A percentile compares a stretch with the other conserved stretches of the same genome.
These are phyloP conservation scores for Sclerotinia spermophila DNA, from an alignment of 2,329 filamentous ascomycete genomes.

Conservation along the genomic window DNA sequence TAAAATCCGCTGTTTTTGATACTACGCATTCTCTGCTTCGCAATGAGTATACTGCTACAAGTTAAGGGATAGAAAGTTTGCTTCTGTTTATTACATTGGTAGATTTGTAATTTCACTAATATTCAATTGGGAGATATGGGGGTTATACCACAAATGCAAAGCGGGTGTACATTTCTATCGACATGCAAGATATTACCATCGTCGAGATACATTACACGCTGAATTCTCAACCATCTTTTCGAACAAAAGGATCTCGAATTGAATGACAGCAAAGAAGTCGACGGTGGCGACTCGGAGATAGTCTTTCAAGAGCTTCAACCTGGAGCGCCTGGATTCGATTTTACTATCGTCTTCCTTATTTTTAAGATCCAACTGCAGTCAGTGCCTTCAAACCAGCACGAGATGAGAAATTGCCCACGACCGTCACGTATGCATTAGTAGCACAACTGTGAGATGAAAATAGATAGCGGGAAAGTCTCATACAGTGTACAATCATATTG, in stretches of 20 bases:
- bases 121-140: neutral
- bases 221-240: neutral
- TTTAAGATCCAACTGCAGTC: too few relatives aligned
- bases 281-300: neutral
- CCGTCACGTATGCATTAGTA: too few relatives aligned
- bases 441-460: too few relatives aligned
- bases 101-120: neutral
- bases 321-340: too few relatives aligned
- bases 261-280: neutral
- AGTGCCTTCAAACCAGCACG: too few relatives aligned
- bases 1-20: neutral
- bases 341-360: neutral
- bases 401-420: neutral
- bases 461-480: too few relatives aligned
- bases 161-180: neutral
- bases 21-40: neutral
- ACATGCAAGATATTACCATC: neutral
- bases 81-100: neutral
- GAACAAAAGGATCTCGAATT: too few relatives aligned
- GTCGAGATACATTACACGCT: neutral
- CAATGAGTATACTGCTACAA: neutral
- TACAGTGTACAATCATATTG: too few relatives aligned
- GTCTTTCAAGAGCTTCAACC: neutral
- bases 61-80: neutral
- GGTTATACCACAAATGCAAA: neutral